phyloP scores from a whole-genome alignment of 805 yeast species.

The Zygoascus biomembranicola region DNA sequence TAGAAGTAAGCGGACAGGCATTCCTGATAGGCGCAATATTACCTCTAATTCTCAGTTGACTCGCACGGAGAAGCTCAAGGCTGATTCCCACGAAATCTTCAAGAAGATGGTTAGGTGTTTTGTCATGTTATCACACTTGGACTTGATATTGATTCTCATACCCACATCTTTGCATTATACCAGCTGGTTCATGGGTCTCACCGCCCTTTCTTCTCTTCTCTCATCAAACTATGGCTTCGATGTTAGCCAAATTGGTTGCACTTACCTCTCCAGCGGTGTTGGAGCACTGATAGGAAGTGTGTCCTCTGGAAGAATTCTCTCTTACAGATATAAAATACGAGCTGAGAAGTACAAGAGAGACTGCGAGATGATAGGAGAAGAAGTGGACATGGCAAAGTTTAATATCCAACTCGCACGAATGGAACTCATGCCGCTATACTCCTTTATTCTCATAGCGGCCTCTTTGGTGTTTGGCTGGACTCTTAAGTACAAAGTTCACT shows the following conservation, averaged over 20 bases:
- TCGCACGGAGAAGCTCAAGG: not conserved
- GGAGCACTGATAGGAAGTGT: slow-evolving; percentile 58
- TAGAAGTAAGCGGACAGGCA: slow-evolving; percentile 15
- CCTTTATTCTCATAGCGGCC: slow-evolving; percentile 34
- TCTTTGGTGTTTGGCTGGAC: slow-evolving; percentile 69
- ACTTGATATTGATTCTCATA: slow-evolving; percentile 41
- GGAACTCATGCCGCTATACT: slow-evolving; percentile 37
- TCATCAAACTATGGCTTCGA: slow-evolving; percentile 41
- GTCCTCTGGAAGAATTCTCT: slow-evolving; percentile 47
- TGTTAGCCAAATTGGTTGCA: slow-evolving; percentile 54
- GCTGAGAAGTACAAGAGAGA: slow-evolving; percentile 3
- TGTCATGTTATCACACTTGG: slow-evolving; percentile 8
- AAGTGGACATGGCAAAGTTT: slow-evolving; percentile 35
- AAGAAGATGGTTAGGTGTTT: not conserved
- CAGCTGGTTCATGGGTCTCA: slow-evolving; percentile 60
- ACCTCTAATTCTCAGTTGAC: not conserved
- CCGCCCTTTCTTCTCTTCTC: slow-evolving; percentile 44
- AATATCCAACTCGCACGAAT: slow-evolving; percentile 51
- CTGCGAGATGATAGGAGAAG: slow-evolving; percentile 20
- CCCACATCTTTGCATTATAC: slow-evolving; percentile 60
- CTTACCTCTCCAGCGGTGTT: slow-evolving; percentile 68
- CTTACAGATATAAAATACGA: slow-evolving; percentile 38
- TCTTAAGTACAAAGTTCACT: slow-evolving; percentile 37
- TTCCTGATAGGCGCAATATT: slow-evolving; percentile 15
- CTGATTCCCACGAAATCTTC: not conserved